These are phyloP conservation scores for Aspergillus phoenicis DNA, from an alignment of 2,329 filamentous ascomycete species.

Conservation along the genomic window DNA sequence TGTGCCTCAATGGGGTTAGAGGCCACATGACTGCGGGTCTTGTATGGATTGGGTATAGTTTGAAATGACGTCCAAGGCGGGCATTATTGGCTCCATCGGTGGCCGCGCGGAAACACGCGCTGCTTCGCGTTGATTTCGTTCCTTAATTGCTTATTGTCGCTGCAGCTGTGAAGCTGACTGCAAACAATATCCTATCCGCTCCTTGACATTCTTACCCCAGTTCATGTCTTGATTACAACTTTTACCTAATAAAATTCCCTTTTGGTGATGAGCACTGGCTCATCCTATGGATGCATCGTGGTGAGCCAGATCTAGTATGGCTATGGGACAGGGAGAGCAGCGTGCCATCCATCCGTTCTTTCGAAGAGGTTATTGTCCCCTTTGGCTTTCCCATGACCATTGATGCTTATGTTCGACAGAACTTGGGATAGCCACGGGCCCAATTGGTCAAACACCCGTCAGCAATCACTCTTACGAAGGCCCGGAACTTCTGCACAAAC, in stretches of 20 bases:
- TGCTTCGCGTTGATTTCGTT: slow-evolving; percentile 24
- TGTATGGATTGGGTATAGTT: slow-evolving; percentile 1
- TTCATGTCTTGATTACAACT: background rate
- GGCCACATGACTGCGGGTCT: background rate
- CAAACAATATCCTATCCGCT: background rate
- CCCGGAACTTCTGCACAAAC: background rate
- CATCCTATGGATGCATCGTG: slow-evolving; percentile 30
- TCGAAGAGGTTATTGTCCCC: slow-evolving; percentile 36
- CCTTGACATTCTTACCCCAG: background rate
- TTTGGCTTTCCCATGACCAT: background rate
- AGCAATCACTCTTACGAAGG: slow-evolving; percentile 9
- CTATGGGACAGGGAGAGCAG: slow-evolving; percentile 44
- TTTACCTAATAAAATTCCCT: background rate
- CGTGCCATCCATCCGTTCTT: slow-evolving; percentile 47
- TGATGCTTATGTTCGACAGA: slow-evolving; percentile 24
- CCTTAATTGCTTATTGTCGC: slow-evolving; percentile 15
- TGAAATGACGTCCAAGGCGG: slow-evolving; percentile 22
- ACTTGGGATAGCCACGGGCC: slow-evolving; percentile 12
- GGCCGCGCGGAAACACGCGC: slow-evolving; percentile 25
- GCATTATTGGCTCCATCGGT: background rate
- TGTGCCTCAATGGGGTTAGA: slow-evolving; percentile 2
- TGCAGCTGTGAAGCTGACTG: background rate
- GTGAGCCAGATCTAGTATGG: slow-evolving; percentile 28
- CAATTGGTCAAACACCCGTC: slow-evolving; percentile 10
- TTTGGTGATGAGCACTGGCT: slow-evolving; percentile 27